These are phyloP conservation scores for Tremellales sp. DNA, from an alignment of 1,284 basidiomycete species.

Conservation along the genomic window DNA sequence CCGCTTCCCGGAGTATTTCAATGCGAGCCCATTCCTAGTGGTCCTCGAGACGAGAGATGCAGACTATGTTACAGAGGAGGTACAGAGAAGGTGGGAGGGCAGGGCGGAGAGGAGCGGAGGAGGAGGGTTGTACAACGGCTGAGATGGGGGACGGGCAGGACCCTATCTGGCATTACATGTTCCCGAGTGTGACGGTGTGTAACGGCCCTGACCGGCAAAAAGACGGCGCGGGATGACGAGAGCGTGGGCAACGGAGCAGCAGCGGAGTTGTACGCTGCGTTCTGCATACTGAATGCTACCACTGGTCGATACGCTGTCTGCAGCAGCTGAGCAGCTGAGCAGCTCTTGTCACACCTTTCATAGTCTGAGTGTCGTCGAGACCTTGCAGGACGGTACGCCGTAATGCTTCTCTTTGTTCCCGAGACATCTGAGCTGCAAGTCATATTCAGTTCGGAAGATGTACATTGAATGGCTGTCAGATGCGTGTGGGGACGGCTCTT, in stretches of 20 bases:
- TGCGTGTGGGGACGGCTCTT: not conserved
- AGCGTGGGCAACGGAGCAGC: not conserved
- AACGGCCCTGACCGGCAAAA: not conserved
- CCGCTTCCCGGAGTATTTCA: not conserved
- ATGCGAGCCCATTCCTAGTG: no score
- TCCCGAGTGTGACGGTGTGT: not conserved
- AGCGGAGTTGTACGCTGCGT: not conserved
- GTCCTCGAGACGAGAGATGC: not conserved
- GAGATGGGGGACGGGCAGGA: not conserved
- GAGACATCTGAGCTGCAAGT: no score
- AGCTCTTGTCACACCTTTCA: not conserved
- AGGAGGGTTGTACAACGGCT: not conserved
- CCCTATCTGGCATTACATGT: not conserved
- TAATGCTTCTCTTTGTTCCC: no score
- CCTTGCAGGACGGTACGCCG: no score
- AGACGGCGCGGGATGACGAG: not conserved
- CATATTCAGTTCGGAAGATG: not conserved
- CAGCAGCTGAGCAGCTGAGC: not conserved
- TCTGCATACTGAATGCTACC: not conserved
- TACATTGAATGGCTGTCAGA: not conserved
- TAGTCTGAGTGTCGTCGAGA: not conserved
- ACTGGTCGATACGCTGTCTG: not conserved
- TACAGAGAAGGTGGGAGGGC: not conserved
- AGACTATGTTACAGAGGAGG: not conserved
- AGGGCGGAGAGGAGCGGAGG: not conserved